Conservation (phyloP, 2,329 filamentous ascomycete species). For the Sarocladium kiliense region DNA sequence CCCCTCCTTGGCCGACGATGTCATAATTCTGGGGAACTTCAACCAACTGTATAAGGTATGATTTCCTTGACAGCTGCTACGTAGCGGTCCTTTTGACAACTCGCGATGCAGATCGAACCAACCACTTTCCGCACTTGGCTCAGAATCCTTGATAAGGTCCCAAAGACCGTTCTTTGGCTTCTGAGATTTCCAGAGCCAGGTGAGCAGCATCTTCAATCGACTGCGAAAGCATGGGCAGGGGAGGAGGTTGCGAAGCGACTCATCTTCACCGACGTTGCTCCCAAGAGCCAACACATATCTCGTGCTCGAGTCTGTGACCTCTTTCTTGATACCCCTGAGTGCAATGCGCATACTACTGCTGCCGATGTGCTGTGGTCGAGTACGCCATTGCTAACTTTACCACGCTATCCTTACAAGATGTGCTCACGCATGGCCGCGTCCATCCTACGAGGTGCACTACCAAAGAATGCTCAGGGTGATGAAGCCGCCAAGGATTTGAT, state of each 20-base stretch:
- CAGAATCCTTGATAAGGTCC: conserved; percentile 77
- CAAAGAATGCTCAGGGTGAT: conserved; percentile 61
- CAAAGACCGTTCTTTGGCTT: conserved; percentile 89
- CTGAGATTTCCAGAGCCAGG: conserved; percentile 94
- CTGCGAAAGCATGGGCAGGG: conserved; percentile 78
- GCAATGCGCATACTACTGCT: conserved; percentile 95
- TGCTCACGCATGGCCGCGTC: conserved; percentile 97
- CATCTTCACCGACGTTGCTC: conserved; percentile 93
- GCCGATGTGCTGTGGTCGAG: conserved; percentile 96
- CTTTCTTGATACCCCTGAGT: conserved; percentile 95
- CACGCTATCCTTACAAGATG: conserved; percentile 96
- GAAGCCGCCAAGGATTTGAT: conserved; percentile 71
- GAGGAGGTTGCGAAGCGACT: conserved; percentile 80
- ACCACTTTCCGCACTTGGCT: conserved; percentile 95
- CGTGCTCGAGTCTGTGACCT: conserved; percentile 88
- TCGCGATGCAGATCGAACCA: conserved; percentile 71
- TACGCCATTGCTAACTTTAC: conserved; percentile 84
- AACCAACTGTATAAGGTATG: conserved; percentile 96
- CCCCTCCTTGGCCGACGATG: conserved; percentile 72
- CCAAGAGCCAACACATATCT: conserved; percentile 89
- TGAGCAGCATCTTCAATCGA: conserved; percentile 76
- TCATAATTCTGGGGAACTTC: conserved; percentile 93
- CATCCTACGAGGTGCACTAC: conserved; percentile 84
- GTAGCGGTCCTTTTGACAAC: background rate
- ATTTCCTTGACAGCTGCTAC: background rate